Base-by-base conservation (phyloP, 2,329 filamentous ascomycete genomes). In the Pseudopyricularia javanii region DNA sequence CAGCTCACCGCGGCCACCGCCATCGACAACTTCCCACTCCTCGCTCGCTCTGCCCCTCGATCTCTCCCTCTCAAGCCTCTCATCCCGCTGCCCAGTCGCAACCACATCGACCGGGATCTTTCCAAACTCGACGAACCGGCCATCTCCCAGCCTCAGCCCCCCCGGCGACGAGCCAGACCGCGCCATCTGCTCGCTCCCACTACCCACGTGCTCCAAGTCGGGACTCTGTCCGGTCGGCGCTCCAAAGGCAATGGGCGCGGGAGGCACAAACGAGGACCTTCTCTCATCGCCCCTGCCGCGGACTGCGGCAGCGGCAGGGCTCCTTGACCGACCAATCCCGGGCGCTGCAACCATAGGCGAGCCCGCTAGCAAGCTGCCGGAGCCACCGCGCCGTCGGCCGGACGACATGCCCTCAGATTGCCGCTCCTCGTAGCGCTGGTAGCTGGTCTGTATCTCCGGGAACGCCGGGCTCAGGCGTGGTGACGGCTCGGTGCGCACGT, bases 401-500 rank as follows among this genome's bases (percentile, higher is more conserved):
- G 28, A 6, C 28, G 54, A 35, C 20, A 45, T 9, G 4, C 47
- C 37, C 8, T 52, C 40, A 7, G 15, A 45, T 15, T 60, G 55
- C 30, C 54, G 53, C 33, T 61, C 57, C 28, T 60, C 60, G 58
- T 61, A 66, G 1, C 56, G 57, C 30, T 55, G 57, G 45, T 65
- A 67, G 51, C 61, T 64, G 3, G 63, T 65, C n/a, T 60, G 56
- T 14, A 64, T 57, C 12, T 65, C 63, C 0, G 57, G 50, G 50
- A 67, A 64, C 3, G 57, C 57, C 2, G 56, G 47, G 4, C 54
- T 55, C 1, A 68, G 59, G 3, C 64, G 62, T 1, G 71, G 70
- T 8, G 69, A 72, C 0, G 72, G 72, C 54, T 73, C 71, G 1
- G 71, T 73, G 54, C 72, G 68, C 37, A 43, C 45, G 7, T 72